Base-by-base conservation (phyloP, 352 stramenopile species). In the Pythium biforme region DNA sequence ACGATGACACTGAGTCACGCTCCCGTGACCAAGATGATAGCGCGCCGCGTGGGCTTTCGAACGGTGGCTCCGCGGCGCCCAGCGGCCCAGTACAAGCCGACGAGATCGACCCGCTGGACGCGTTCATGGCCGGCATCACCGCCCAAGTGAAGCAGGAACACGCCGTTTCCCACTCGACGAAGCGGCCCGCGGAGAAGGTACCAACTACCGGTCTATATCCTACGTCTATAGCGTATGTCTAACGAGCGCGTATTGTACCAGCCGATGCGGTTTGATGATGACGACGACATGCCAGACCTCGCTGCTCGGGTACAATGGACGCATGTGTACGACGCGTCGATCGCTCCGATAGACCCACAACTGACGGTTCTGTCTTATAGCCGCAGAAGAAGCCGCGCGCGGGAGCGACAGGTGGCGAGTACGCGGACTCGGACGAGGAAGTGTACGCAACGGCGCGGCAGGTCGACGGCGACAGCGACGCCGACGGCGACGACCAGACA, bases 51-150 rank as follows among this genome's bases (percentile, higher is more conserved):
- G 51, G 22, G 4, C 17, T 17, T 29, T 50, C 50, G 31, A 70
- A 70, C 14, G 48, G 11, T 25, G 47, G 3, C 39, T 39, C 41
- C 3, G 37, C 29, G 23, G 34, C 45, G 17, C 7, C 62, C 4
- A 51, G 46, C 27, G 40, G 49, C 39, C 25, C 54, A 7, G 5
- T 23, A n/a, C 25, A 66, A 48, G 37, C 37, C 37, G 50, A 37
- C 52, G 84, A 95, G 37, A 79, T 94, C 55, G 86, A 95, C 62
- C 86, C 86, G 26, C 66, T 95, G 39, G 86, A 95, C 55, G 86
- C 86, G 4, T 95, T 94, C 57, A 95, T 95, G 86, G 64, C 75
- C 11, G 84, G 75, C n/a, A 94, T 95, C 31, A 77, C 87, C 41
- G 76, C 69, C 40, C 82, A 95, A 67, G 86, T 94, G n/a, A 70